These are phyloP conservation scores for Aphanomyces astaci DNA, from an alignment of 352 stramenopile species.

Conservation along the genomic window DNA sequence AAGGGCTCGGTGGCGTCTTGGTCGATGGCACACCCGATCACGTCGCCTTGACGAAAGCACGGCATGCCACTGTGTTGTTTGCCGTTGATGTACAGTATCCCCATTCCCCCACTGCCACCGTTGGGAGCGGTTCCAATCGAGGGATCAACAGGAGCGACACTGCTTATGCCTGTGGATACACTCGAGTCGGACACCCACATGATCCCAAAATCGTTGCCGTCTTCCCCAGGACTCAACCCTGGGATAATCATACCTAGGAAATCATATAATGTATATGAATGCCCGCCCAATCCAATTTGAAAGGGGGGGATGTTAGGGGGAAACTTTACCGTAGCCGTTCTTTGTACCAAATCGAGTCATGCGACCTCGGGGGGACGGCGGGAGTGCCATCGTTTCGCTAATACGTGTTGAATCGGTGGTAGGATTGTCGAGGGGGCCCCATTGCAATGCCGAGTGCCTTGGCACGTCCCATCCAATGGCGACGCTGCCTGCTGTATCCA, in stretches of 20 bases:
- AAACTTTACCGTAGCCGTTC: constrained; percentile 19
- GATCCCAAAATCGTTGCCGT: constrained; percentile 54
- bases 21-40: constrained; percentile 68
- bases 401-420: not conserved
- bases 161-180: too few relatives aligned
- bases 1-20: constrained; percentile 57
- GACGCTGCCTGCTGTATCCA: constrained; percentile 53
- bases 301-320: not conserved
- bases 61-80: constrained; percentile 55
- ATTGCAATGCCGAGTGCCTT: constrained; percentile 23
- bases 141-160: not conserved
- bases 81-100: constrained; percentile 61
- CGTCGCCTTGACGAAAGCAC: constrained; percentile 55
- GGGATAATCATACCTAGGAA: constrained; percentile 38
- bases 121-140: not conserved
- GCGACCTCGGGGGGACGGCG: constrained; percentile 1
- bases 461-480: constrained; percentile 73
- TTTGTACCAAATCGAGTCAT: constrained; percentile 12
- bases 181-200: constrained; percentile 63
- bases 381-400: not conserved
- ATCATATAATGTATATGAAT: too few relatives aligned
- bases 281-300: too few relatives aligned
- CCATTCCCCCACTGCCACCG: constrained; percentile 59
- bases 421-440: constrained; percentile 8
- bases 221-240: constrained; percentile 43